These are phyloP conservation scores for Eruca vesicaria DNA, from an alignment of 441 rosid genomes.

Conservation along the genomic window DNA sequence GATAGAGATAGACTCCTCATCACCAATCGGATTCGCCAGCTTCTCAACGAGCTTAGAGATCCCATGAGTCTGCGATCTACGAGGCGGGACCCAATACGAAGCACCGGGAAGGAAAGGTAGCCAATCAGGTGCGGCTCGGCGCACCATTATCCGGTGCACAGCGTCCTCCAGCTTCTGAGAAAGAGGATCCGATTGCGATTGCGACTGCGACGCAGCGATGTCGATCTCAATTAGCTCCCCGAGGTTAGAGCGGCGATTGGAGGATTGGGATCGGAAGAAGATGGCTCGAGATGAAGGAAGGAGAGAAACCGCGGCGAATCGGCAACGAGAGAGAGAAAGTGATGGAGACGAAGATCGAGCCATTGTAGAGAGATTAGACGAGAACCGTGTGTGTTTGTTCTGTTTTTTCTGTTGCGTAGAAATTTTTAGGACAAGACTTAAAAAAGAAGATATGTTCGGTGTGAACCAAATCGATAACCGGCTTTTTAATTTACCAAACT, in stretches of 20 bases:
- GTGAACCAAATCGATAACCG: background rate
- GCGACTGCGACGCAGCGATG: conserved; percentile 11
- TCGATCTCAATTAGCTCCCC: conserved; percentile 45
- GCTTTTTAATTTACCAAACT: too few relatives aligned
- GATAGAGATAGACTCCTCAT: conserved; percentile 57
- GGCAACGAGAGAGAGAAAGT: conserved; percentile 32
- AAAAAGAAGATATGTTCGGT: background rate
- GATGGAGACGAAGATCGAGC: conserved; percentile 44
- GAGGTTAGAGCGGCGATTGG: conserved; percentile 37
- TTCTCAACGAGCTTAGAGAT: conserved; percentile 71
- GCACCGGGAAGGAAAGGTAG: conserved; percentile 86
- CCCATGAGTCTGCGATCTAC: conserved; percentile 55
- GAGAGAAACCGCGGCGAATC: conserved; percentile 10
- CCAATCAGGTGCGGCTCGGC: conserved; percentile 94
- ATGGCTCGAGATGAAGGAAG: conserved; percentile 39
- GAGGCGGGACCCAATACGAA: conserved; percentile 91
- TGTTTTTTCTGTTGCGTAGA: conserved; percentile 7
- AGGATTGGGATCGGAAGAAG: conserved; percentile 49
- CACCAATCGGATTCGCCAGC: conserved; percentile 57
- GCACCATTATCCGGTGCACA: conserved; percentile 80
- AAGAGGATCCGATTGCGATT: conserved; percentile 51
- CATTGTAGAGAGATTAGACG: conserved; percentile 33
- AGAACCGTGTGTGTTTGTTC: background rate
- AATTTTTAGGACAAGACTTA: conserved; percentile 7
- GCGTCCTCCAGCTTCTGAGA: conserved; percentile 84